Conservation (phyloP, 2,329 filamentous ascomycete genomes). For the Sodiomyces alkalinus region DNA sequence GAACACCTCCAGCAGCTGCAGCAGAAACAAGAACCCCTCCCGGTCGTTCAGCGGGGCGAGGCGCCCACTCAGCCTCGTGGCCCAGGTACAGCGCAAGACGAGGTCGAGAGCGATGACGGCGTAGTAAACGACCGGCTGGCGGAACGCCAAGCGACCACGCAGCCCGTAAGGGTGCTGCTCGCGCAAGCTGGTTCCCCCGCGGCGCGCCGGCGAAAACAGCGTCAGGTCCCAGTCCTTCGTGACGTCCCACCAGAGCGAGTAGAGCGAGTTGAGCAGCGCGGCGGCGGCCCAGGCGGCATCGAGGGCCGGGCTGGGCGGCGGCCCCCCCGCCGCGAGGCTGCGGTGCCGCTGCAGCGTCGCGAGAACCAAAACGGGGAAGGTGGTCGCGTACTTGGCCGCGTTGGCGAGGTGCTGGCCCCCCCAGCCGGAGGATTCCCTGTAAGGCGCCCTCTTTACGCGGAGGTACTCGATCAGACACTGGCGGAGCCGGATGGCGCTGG, state of each 20-base stretch:
- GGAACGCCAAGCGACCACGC: conserved; percentile 58
- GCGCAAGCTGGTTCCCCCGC: not conserved
- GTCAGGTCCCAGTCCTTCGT: conserved; percentile 93
- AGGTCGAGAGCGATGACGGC: conserved; percentile 64
- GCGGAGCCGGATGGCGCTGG: conserved; percentile 71
- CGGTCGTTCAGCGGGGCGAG: conserved; percentile 74
- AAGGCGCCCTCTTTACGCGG: conserved; percentile 47
- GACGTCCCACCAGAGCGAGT: conserved; percentile 98
- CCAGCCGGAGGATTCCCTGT: conserved; percentile 47
- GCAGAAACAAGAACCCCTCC: conserved; percentile 75
- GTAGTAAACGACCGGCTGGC: conserved; percentile 65
- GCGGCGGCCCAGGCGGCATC: conserved; percentile 53
- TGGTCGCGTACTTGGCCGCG: conserved; percentile 84
- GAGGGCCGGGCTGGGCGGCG: conserved; percentile 21
- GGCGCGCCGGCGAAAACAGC: conserved; percentile 46
- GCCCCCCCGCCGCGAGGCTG: conserved; percentile 30
- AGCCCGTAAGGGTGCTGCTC: conserved; percentile 64
- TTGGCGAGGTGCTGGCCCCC: conserved; percentile 85
- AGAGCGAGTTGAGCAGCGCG: conserved; percentile 70
- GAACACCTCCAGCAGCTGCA: conserved; percentile 76
- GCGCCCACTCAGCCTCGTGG: conserved; percentile 69
- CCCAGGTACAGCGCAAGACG: conserved; percentile 77
- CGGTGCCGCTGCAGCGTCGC: conserved; percentile 63
- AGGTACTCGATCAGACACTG: conserved; percentile 85
- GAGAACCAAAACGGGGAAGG: conserved; percentile 81